Evolutionary conservation across 257 asterid genomes (phyloP).

Genomic region (Dorcoceras hygrometricum): DNA sequence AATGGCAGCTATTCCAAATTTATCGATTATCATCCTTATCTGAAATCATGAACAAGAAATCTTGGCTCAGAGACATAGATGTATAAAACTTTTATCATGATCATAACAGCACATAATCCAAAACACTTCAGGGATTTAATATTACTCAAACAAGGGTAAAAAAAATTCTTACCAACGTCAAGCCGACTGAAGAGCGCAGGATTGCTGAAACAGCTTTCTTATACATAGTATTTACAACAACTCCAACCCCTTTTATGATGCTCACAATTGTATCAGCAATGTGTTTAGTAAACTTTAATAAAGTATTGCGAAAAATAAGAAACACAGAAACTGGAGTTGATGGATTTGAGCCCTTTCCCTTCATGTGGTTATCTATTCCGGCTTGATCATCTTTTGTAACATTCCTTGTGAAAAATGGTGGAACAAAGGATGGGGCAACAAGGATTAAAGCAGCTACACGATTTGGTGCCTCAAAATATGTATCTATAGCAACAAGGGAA

Average conservation of each 20-base stretch:
- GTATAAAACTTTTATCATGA: background rate
- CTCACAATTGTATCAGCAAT: constrained; percentile 36
- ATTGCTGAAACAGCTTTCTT: constrained; percentile 61
- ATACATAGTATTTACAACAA: constrained; percentile 54
- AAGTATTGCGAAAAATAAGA: constrained; percentile 31
- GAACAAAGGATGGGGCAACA: constrained; percentile 85
- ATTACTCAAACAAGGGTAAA: background rate
- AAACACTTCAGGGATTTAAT: background rate
- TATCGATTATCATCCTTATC: constrained; percentile 69
- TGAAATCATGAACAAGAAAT: constrained; percentile 31
- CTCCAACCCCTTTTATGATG: constrained; percentile 54
- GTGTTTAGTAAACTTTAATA: constrained; percentile 44
- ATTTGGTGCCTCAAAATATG: constrained; percentile 92
- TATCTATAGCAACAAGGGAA: constrained; percentile 79
- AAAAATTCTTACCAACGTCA: constrained; percentile 56
- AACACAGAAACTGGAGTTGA: constrained; percentile 31
- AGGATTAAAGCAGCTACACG: constrained; percentile 88
- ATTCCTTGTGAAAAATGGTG: constrained; percentile 46
- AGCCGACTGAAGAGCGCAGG: constrained; percentile 74
- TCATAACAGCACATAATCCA: background rate
- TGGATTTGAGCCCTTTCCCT: constrained; percentile 37
- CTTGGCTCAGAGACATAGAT: background rate
- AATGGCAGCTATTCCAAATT: constrained; percentile 67
- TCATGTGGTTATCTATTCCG: constrained; percentile 36
- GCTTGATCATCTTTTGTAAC: constrained; percentile 31